Evolutionary conservation across 1,284 basidiomycete species (phyloP), one percentile per base, ranked within the genome.

Genomic region (Fomitopsis schrenkii): DNA sequence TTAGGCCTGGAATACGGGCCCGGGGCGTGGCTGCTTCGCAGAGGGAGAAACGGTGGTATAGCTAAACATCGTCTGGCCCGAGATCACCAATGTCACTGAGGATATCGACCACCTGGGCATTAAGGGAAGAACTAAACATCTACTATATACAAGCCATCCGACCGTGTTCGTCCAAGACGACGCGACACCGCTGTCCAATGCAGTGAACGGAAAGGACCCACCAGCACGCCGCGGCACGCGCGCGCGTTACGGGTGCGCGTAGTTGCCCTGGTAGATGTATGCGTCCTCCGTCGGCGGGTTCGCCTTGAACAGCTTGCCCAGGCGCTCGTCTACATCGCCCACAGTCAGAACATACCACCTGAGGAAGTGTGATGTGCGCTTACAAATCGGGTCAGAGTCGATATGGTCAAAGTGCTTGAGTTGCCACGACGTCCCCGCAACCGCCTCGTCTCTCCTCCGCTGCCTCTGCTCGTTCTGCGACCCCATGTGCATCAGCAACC

Each of bases 401-500:
- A 88, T 75, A 68, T 86, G 83, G 38, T 77, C 77, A 70, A 96
- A 96, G 70, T 93, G 90, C 74, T 87, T 88, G 66, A 91, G 75
- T 67, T 85, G 72, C 93, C 96, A 97, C 1, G 82, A 78, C 17
- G 82, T 87, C 2, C 86, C 90, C 17, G 81, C 85, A 1, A 90
- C 87, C 10, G 73, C 72, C 76, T 98, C 97, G 68, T 96, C 93
- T 73, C 87, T 90, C 68, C 97, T 81, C 75, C 87, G 83, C 75
- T 96, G 93, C 62, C 97, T 82, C 78, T 98, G 95, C 54, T 96
- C 93, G 68, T 97, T 97, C 92, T 94, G 67, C 15, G 62, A 30
- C 12, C 15, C 58, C 22, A 19, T 38, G 9, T 56, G 22, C 22
- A 62, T 54, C 45, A 54, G 38, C 42, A 38, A 30, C 54, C 42